Evolutionary conservation across 176 grass and related monocot genomes (phyloP).

Genomic region (Luzula sylvatica): DNA sequence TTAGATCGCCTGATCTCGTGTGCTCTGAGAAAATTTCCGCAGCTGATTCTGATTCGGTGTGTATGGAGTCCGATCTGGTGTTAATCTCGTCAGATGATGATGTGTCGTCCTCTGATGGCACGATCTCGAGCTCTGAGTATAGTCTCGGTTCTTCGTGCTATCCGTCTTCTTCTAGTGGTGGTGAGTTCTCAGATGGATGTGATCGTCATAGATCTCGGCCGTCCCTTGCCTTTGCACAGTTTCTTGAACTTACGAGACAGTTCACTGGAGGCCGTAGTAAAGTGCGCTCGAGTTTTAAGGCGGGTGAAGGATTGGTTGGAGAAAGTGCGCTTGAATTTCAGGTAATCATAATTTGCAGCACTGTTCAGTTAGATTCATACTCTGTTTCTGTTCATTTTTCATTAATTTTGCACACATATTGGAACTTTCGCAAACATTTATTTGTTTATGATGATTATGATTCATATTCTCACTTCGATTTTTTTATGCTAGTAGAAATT

Average conservation of each 20-base stretch:
- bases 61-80: conserved; percentile 15
- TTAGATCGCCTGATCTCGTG: conserved; percentile 8
- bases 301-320: neutral
- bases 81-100: conserved; percentile 10
- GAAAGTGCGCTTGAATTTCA: conserved; percentile 22
- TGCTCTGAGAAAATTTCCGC: conserved; percentile 10
- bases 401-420: too few relatives aligned
- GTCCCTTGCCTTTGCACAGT: conserved; percentile 5
- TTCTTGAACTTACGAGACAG: conserved; percentile 5
- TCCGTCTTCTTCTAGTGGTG: conserved; percentile 9
- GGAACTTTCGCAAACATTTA: too few relatives aligned
- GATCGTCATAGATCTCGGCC: conserved; percentile 2
- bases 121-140: neutral
- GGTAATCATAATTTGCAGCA: conserved; percentile 1
- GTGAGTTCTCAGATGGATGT: conserved; percentile 1
- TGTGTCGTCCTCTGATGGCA: conserved; percentile 9
- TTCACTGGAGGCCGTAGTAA: neutral
- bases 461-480: too few relatives aligned
- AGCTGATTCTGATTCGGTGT: neutral
- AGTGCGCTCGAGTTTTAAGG: neutral
- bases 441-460: too few relatives aligned
- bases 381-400: neutral
- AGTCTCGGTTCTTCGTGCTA: conserved; percentile 16
- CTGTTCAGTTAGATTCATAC: neutral
- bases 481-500: too few relatives aligned